phyloP scores from a whole-genome alignment of 2,329 filamentous ascomycete genomes.

The Parastagonospora nodorum region DNA sequence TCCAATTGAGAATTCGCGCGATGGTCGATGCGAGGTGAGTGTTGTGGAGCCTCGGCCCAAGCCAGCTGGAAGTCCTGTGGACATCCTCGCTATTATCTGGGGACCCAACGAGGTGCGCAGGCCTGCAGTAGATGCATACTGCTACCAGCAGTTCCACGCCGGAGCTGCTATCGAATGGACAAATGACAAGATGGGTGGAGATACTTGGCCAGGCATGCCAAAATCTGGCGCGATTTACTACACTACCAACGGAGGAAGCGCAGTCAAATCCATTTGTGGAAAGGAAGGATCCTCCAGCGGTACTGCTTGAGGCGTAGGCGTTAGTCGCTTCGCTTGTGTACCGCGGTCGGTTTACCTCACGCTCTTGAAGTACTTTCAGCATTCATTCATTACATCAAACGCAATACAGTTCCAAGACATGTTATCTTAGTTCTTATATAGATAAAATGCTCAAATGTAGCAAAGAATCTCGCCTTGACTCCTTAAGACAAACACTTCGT shows the following conservation, averaged over 20 bases:
- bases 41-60: neutral
- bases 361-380: no score
- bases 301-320: no score
- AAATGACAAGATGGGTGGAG: neutral
- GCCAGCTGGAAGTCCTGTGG: neutral
- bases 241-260: neutral
- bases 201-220: neutral
- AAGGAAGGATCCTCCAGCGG: neutral
- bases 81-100: neutral
- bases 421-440: no score
- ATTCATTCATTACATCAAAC: no score
- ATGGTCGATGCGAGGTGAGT: no score
- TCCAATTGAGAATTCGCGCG: no score
- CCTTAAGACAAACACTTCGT: no score
- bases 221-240: neutral
- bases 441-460: no score
- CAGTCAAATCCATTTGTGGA: neutral
- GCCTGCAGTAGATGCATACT: neutral
- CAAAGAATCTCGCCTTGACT: no score
- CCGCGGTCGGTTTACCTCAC: no score
- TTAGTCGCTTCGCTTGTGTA: no score
- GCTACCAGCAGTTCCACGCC: neutral
- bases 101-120: neutral
- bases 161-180: neutral
- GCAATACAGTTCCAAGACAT: no score